phyloP scores from a whole-genome alignment of 805 yeast species.

The Saccharomycopsis babjevae region DNA sequence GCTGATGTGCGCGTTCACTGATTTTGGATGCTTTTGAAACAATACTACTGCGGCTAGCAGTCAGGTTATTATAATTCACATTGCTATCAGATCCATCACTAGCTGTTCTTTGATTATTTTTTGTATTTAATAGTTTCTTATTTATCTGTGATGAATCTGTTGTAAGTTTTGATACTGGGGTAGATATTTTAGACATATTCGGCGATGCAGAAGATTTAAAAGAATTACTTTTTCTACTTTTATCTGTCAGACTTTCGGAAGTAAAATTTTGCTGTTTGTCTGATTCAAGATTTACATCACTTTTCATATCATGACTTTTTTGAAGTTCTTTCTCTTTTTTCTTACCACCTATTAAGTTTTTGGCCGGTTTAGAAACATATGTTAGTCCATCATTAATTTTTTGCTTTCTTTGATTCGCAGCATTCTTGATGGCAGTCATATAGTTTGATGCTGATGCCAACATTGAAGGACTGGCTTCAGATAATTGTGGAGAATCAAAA shows the following conservation, averaged over 20 bases:
- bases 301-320: not conserved
- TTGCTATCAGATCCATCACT: not conserved
- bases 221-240: not conserved
- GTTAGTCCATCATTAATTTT: constrained; percentile 10
- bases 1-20: not conserved
- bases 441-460: constrained; percentile 8
- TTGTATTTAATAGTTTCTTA: not conserved
- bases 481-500: not conserved
- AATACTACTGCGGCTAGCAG: not conserved
- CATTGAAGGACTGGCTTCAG: not conserved
- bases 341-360: not conserved
- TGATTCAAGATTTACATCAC: not conserved
- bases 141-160: not conserved
- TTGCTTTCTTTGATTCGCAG: constrained; percentile 11
- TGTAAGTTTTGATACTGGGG: not conserved
- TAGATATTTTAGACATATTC: not conserved
- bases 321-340: not conserved
- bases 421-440: constrained; percentile 13
- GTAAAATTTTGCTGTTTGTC: not conserved
- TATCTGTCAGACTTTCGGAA: not conserved
- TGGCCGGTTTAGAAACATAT: constrained; percentile 14
- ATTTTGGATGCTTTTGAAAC: not conserved
- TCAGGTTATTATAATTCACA: not conserved
- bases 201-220: not conserved
- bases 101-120: not conserved